Conservation (phyloP, 2,329 filamentous ascomycete genomes). For the Cordyceps tenuipes region DNA sequence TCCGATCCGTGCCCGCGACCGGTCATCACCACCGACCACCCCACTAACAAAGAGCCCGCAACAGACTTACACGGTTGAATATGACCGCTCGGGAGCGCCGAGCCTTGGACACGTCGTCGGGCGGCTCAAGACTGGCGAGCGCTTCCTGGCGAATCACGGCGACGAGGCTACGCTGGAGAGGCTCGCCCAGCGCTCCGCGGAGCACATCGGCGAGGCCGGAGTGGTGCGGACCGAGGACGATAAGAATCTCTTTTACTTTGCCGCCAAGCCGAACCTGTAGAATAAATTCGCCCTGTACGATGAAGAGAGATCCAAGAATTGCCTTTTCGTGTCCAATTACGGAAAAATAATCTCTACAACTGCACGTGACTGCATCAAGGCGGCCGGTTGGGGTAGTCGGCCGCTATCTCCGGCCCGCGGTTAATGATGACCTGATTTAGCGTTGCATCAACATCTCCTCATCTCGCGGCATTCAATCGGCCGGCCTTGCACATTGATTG, state of each 20-base stretch:
- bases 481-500: too few relatives aligned
- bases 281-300: background rate
- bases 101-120: conserved; percentile 19
- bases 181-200: conserved; percentile 14
- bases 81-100: conserved; percentile 17
- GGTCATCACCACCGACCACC: background rate
- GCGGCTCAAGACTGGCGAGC: conserved; percentile 15
- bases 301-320: background rate
- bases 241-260: conserved; percentile 16
- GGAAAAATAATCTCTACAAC: background rate
- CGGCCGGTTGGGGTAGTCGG: background rate
- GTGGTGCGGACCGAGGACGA: conserved; percentile 7
- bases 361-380: background rate
- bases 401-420: background rate
- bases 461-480: background rate
- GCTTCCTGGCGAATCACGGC: conserved; percentile 23
- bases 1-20: background rate
- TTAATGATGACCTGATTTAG: background rate
- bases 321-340: background rate
- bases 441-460: background rate
- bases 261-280: conserved; percentile 13
- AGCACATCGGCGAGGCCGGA: conserved; percentile 18
- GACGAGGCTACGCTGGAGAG: conserved; percentile 15
- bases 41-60: background rate
- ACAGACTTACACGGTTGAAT: conserved; percentile 26